phyloP scores from a whole-genome alignment of 495 filamentous ascomycete species.

The Pyrenula aspistea region DNA sequence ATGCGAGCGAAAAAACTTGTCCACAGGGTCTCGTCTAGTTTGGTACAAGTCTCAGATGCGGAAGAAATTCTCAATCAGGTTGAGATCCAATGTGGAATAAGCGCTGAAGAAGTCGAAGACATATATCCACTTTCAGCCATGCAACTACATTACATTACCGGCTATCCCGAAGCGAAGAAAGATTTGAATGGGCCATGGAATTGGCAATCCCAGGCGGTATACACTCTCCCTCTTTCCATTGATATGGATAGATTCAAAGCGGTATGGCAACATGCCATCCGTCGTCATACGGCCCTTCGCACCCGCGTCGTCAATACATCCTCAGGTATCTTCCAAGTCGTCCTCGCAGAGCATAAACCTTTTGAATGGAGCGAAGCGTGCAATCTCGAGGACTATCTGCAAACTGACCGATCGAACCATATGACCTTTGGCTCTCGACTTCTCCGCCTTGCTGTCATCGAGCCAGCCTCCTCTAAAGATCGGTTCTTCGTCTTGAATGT shows the following conservation, averaged over 20 bases:
- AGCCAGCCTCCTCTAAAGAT: conserved; percentile 11
- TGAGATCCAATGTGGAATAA: conserved; percentile 3
- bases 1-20: no score
- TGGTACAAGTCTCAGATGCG: not conserved
- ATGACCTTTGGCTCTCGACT: conserved; percentile 36
- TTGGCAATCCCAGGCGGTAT: conserved; percentile 22
- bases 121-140: not conserved
- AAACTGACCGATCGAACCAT: conserved; percentile 32
- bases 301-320: conserved; percentile 24
- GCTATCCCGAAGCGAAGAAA: conserved; percentile 7
- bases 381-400: conserved; percentile 19
- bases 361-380: not conserved
- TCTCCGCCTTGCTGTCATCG: conserved; percentile 39
- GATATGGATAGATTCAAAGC: conserved; percentile 19
- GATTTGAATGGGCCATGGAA: conserved; percentile 17
- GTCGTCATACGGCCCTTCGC: conserved; percentile 23
- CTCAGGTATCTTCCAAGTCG: conserved; percentile 34
- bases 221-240: conserved; percentile 14
- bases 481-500: conserved; percentile 13
- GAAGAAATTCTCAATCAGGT: not conserved
- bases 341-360: conserved; percentile 9
- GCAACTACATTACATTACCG: conserved; percentile 36
- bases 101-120: not conserved
- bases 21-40: no score
- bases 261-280: conserved; percentile 24